These are phyloP conservation scores for Angomonas desouzai DNA, from an alignment of 208 protist genomes.

Conservation along the genomic window DNA sequence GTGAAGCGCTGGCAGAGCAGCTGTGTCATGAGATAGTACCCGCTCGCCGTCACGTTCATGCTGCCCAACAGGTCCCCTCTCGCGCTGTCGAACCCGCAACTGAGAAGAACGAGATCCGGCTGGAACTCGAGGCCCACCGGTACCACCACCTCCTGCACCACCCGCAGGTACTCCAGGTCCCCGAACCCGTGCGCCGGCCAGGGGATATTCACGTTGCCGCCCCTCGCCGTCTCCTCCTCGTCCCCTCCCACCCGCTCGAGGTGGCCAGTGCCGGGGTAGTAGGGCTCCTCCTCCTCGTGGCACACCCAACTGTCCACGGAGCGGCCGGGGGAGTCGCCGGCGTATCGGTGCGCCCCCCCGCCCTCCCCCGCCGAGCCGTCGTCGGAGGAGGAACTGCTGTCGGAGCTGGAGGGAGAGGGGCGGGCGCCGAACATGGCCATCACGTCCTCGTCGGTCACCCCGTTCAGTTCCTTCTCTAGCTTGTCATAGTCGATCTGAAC, in stretches of 20 bases:
- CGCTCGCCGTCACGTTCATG: conserved; percentile 72
- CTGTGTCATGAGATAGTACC: conserved; percentile 79
- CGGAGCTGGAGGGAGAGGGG: conserved; percentile 19
- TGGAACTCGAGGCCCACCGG: conserved; percentile 87
- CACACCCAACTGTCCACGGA: neutral
- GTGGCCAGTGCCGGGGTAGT: conserved; percentile 94
- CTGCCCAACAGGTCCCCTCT: conserved; percentile 91
- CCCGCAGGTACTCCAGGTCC: conserved; percentile 92
- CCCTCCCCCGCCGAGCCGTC: neutral
- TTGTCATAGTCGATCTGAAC: conserved; percentile 60
- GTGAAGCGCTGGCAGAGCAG: conserved; percentile 37
- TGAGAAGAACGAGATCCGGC: conserved; percentile 92
- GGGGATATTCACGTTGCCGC: conserved; percentile 94
- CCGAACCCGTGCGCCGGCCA: conserved; percentile 83
- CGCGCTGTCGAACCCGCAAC: conserved; percentile 94
- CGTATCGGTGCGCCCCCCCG: conserved; percentile 1
- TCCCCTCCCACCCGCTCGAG: conserved; percentile 58
- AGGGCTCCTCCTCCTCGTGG: conserved; percentile 30
- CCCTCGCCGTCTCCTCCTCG: conserved; percentile 41
- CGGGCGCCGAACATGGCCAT: conserved; percentile 48
- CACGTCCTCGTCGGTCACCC: conserved; percentile 37
- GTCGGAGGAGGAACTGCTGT: conserved; percentile 6
- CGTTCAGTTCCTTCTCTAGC: conserved; percentile 46
- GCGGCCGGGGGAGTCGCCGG: conserved; percentile 28
- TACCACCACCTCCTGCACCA: conserved; percentile 92